Evolutionary conservation across 2,329 filamentous ascomycete genomes (phyloP), one percentile per base, ranked within the genome.

Genomic region (Stagonosporopsis tanaceti): DNA sequence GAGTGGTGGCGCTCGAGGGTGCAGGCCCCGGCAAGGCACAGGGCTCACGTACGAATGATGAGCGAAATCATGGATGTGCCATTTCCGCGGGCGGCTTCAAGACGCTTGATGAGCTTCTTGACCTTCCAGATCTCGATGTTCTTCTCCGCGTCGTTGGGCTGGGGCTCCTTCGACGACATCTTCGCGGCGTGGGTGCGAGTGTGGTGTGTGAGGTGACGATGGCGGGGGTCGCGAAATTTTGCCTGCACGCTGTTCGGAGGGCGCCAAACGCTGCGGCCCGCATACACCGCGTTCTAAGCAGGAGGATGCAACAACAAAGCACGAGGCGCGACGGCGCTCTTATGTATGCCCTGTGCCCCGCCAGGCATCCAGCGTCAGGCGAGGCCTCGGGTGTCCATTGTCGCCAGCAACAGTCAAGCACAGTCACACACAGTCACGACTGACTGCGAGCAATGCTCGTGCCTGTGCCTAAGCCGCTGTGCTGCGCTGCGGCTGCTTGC

Each of bases 1-100:
- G 53, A 67, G 72, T 69, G 47, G 63, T 59, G 47, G 39, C 40
- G 50, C 34, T 41, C 9, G 28, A 32, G 45, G 22, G n/a, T 44
- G 24, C 50, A 24, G 34, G 50, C 50, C 4, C 32, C 32, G 20
- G 39, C 35, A 50, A 34, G 14, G 25, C 47, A 41, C 55, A 50
- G 48, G 54, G 41, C 41, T 54, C 40, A 82, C 91, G 75, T 84
- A 96, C 92, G 95, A 76, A 99, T 98, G 73, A 99, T 97, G 80
- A 99, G 87, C 65, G 94, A 98, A 81, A 99, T 99, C 95, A 99
- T 99, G 83, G 90, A 94, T 65, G 95, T 99, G 82, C 95, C 95
- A 87, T 99, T 99, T 78, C 95, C 95, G 78, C 96, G 87, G 70
- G 96, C 96, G 63, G 92, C 91, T 81, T 98, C 95, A 72, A 99